Percentiles rank a stretch among this genome's conserved stretches.
phyloP scores from a whole-genome alignment of 768 basidiomycete species.

The Flagelloscypha sp. region DNA sequence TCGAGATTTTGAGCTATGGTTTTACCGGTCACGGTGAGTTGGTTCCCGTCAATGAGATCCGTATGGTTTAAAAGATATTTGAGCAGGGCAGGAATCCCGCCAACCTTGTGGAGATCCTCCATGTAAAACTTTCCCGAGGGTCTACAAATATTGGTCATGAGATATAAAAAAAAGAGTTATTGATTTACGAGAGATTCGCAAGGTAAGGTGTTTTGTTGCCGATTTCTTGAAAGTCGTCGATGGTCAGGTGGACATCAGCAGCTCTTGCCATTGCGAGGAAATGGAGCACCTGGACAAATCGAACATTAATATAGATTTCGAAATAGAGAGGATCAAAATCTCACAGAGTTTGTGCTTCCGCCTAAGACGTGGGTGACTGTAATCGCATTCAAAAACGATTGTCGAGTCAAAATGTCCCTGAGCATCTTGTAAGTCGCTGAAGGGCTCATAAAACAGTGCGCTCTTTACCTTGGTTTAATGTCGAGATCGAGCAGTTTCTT shows the following conservation, averaged over 20 bases:
- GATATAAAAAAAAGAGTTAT: background rate
- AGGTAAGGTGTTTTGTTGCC: slow-evolving; percentile 77
- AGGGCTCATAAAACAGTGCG: slow-evolving; percentile 4
- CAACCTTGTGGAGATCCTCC: slow-evolving; percentile 83
- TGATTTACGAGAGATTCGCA: slow-evolving; percentile 51
- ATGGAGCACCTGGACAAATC: slow-evolving; percentile 56
- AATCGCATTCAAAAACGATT: slow-evolving; percentile 79
- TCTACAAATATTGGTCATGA: slow-evolving; percentile 25
- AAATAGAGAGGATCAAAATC: slow-evolving; percentile 14
- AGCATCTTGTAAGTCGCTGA: slow-evolving; percentile 22
- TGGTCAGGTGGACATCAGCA: slow-evolving; percentile 61
- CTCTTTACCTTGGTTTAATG: slow-evolving; percentile 73
- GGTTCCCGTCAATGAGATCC: slow-evolving; percentile 70
- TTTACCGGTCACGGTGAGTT: slow-evolving; percentile 86
- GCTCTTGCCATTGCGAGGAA: slow-evolving; percentile 80
- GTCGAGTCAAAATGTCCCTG: slow-evolving; percentile 58
- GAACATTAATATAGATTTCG: background rate
- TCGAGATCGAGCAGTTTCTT: slow-evolving; percentile 68
- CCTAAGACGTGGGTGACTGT: slow-evolving; percentile 72
- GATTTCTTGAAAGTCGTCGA: slow-evolving; percentile 82
- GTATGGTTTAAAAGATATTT: slow-evolving; percentile 79
- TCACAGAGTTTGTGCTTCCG: slow-evolving; percentile 81
- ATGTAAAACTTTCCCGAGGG: slow-evolving; percentile 84
- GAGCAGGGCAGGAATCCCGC: slow-evolving; percentile 76
- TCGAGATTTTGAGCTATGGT: slow-evolving; percentile 82